Evolutionary conservation across 2,329 filamentous ascomycete species (phyloP).

Genomic region (Monosporascus sp.): DNA sequence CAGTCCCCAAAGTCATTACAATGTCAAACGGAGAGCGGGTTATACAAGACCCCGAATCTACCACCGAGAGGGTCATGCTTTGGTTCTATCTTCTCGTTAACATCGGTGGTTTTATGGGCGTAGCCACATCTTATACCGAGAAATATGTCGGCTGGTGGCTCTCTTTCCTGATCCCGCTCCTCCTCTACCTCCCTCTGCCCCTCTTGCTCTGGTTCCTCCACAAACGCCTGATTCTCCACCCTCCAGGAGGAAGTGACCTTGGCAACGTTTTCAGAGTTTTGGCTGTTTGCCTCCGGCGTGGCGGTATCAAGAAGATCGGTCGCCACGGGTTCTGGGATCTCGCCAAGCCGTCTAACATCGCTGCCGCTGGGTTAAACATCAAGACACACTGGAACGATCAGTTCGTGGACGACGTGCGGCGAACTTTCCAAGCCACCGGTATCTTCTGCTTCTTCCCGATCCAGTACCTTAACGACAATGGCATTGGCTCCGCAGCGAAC

Average conservation of each 20-base stretch:
- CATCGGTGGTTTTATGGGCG: conserved; percentile 46
- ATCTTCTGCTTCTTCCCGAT: conserved; percentile 51
- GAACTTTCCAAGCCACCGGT: conserved; percentile 54
- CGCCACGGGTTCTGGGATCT: conserved; percentile 51
- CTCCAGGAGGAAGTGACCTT: conserved; percentile 40
- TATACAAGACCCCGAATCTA: conserved; percentile 63
- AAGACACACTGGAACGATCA: conserved; percentile 54
- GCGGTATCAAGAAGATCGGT: conserved; percentile 32
- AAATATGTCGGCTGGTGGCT: conserved; percentile 47
- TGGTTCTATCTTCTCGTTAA: conserved; percentile 56
- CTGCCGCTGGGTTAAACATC: conserved; percentile 32
- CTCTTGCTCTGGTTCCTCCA: conserved; percentile 36
- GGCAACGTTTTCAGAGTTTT: conserved; percentile 37
- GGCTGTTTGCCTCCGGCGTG: conserved; percentile 33
- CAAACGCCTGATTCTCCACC: conserved; percentile 36
- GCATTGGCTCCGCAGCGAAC: conserved; percentile 43
- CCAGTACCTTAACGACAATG: conserved; percentile 40
- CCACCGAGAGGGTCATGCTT: conserved; percentile 60
- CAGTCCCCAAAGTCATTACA: conserved; percentile 47
- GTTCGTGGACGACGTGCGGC: conserved; percentile 61
- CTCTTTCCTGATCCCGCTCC: conserved; percentile 36
- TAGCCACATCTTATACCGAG: conserved; percentile 47
- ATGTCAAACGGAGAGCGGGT: conserved; percentile 54
- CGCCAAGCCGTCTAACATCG: conserved; percentile 50
- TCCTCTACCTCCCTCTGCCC: conserved; percentile 39